These are phyloP conservation scores for Aspergillus carlsbadensis DNA, from an alignment of 495 filamentous ascomycete genomes.

Conservation along the genomic window DNA sequence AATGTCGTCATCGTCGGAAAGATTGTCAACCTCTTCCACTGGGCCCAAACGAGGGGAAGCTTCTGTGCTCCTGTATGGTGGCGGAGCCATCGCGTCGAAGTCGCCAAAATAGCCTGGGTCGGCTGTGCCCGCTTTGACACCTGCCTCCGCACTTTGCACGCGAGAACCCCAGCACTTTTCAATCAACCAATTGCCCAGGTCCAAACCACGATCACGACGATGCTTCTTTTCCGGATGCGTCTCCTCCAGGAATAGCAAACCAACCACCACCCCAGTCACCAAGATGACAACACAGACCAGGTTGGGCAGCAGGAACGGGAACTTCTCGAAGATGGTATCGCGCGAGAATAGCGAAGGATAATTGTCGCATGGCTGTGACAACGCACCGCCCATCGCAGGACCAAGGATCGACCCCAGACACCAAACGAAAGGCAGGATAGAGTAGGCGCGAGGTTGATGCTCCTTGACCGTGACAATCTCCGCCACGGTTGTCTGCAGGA, in stretches of 20 bases:
- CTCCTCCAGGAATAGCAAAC: conserved; percentile 90
- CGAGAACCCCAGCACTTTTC: conserved; percentile 44
- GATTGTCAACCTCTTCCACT: conserved; percentile 27
- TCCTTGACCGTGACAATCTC: conserved; percentile 89
- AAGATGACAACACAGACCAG: conserved; percentile 83
- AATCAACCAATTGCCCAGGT: conserved; percentile 73
- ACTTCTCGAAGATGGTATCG: conserved; percentile 76
- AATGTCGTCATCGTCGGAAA: conserved; percentile 42
- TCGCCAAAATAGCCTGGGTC: conserved; percentile 53
- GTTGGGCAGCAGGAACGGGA: conserved; percentile 92
- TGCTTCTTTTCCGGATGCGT: conserved; percentile 84
- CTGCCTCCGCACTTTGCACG: conserved; percentile 36
- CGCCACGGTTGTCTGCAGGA: conserved; percentile 90
- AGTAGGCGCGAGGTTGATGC: conserved; percentile 88
- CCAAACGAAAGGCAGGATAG: conserved; percentile 98
- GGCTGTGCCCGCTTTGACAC: conserved; percentile 29
- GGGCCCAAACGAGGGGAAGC: conserved; percentile 59
- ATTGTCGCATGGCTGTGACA: conserved; percentile 80
- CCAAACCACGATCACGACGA: conserved; percentile 71
- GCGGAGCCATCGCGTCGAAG: conserved; percentile 57
- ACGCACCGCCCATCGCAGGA: conserved; percentile 82
- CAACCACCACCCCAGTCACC: conserved; percentile 73
- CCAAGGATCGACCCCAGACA: conserved; percentile 91
- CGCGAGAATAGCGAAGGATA: conserved; percentile 75
- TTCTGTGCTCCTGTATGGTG: conserved; percentile 65